Evolutionary conservation across 108 stramenopile genomes (phyloP).

Genomic region (Skeletonema marinoi): DNA sequence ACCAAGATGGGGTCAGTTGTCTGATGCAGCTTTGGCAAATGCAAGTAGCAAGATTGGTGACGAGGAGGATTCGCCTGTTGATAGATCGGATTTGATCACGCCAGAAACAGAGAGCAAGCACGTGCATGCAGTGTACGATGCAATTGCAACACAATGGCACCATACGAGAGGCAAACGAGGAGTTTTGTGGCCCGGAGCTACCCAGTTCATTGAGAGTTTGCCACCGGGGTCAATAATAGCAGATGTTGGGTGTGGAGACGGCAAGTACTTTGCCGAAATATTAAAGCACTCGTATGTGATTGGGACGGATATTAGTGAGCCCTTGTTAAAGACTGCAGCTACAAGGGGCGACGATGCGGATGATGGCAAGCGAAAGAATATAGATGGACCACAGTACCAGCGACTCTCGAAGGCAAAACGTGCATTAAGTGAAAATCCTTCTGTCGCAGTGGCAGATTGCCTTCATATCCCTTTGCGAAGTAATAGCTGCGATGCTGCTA

Average conservation of each 20-base stretch:
- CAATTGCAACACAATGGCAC: slow-evolving; percentile 97
- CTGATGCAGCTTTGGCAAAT: slow-evolving; percentile 9
- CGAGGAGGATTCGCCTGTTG: slow-evolving; percentile 1
- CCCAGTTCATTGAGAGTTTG: slow-evolving; percentile 76
- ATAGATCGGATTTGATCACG: slow-evolving; percentile 57
- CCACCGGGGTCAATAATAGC: slow-evolving; percentile 88
- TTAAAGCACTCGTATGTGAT: slow-evolving; percentile 81
- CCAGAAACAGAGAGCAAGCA: slow-evolving; percentile 90
- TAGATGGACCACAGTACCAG: slow-evolving; percentile 65
- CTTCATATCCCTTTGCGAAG: slow-evolving; percentile 85
- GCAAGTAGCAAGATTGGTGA: neutral
- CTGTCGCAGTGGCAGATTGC: slow-evolving; percentile 90
- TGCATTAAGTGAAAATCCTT: slow-evolving; percentile 63
- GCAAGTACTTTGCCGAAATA: slow-evolving; percentile 90
- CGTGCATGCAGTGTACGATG: slow-evolving; percentile 96
- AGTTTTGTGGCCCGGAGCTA: slow-evolving; percentile 95
- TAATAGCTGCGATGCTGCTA: slow-evolving; percentile 90
- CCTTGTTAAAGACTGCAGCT: slow-evolving; percentile 27
- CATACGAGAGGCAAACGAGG: slow-evolving; percentile 95
- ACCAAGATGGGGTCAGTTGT: slow-evolving; percentile 60
- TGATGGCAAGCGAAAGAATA: slow-evolving; percentile 3
- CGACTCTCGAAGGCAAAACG: slow-evolving; percentile 53
- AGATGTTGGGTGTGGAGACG: slow-evolving; percentile 98
- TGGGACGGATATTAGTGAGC: slow-evolving; percentile 91
- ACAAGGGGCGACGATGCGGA: slow-evolving; percentile 3